Percentiles rank a stretch among this genome's conserved stretches.
Evolutionary conservation across 805 yeast genomes (phyloP).

Genomic region (Candida gorgasii): DNA sequence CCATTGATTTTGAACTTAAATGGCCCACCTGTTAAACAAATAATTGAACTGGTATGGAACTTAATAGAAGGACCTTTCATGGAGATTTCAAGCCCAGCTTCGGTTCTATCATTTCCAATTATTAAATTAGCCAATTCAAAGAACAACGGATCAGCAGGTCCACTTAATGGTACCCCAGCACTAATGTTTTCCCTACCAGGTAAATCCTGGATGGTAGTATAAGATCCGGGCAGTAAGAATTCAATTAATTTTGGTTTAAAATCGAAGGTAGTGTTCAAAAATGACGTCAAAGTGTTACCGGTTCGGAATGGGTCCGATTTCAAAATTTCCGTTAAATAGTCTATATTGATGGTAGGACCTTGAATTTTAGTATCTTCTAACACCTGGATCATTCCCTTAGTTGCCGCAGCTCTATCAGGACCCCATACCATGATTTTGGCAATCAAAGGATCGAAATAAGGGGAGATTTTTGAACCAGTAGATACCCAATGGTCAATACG

Average conservation of each 20-base stretch:
- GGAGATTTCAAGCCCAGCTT: conserved; percentile 65
- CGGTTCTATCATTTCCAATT: conserved; percentile 78
- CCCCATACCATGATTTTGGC: conserved; percentile 97
- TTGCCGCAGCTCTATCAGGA: conserved; percentile 79
- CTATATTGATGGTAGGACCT: conserved; percentile 88
- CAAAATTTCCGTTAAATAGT: conserved; percentile 82
- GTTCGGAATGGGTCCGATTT: conserved; percentile 76
- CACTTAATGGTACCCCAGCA: conserved; percentile 96
- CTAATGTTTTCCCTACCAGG: conserved; percentile 90
- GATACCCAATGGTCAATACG: conserved; percentile 93
- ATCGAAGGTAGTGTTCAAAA: conserved; percentile 47
- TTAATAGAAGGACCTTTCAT: conserved; percentile 71
- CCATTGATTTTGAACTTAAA: conserved; percentile 70
- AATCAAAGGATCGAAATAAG: conserved; percentile 93
- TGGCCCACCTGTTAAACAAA: conserved; percentile 86
- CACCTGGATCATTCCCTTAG: conserved; percentile 72
- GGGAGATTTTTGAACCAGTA: conserved; percentile 82
- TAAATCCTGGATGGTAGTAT: conserved; percentile 94
- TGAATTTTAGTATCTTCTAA: conserved; percentile 79
- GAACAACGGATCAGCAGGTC: conserved; percentile 94
- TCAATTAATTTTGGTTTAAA: conserved; percentile 74
- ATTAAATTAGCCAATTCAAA: conserved; percentile 85
- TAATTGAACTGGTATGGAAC: conserved; percentile 76
- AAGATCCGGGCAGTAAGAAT: conserved; percentile 65
- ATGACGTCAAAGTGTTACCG: conserved; percentile 79